These are phyloP conservation scores for Pseudocercospora musae DNA, from an alignment of 2,329 filamentous ascomycete genomes.

Conservation along the genomic window DNA sequence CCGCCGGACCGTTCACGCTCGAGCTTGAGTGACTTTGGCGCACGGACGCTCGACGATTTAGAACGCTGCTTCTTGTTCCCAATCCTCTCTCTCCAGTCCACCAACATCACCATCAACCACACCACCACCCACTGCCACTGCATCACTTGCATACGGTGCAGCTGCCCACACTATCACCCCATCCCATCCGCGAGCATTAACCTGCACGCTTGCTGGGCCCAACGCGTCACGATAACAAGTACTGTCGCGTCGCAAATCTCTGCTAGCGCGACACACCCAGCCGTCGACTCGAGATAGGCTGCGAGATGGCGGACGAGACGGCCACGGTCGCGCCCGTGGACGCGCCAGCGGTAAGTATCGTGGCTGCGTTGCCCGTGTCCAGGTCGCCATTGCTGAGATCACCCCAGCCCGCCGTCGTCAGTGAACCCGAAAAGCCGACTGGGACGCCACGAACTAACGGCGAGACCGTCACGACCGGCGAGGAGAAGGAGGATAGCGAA, in stretches of 20 bases:
- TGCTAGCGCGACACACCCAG: conserved; percentile 14
- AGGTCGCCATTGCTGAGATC: conserved; percentile 24
- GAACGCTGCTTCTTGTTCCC: conserved; percentile 4
- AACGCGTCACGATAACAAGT: conserved; percentile 20
- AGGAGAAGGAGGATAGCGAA: conserved; percentile 28
- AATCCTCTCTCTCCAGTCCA: conserved; percentile 8
- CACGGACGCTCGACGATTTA: not conserved
- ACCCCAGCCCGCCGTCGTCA: conserved; percentile 22
- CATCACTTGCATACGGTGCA: conserved; percentile 18
- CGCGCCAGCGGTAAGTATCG: conserved; percentile 28
- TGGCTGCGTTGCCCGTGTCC: conserved; percentile 9
- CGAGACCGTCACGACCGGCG: conserved; percentile 20
- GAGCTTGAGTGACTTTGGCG: not conserved
- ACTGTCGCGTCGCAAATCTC: conserved; percentile 27
- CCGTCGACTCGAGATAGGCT: conserved; percentile 13
- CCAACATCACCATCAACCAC: conserved; percentile 23
- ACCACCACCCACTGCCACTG: conserved; percentile 18
- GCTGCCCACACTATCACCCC: conserved; percentile 7
- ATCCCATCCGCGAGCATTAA: conserved; percentile 11
- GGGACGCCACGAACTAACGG: conserved; percentile 25
- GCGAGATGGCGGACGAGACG: conserved; percentile 33
- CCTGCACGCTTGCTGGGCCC: conserved; percentile 7
- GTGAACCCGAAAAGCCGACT: conserved; percentile 18
- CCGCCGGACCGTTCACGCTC: not conserved
- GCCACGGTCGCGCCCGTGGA: conserved; percentile 27